Conservation (phyloP, 768 basidiomycete species). For the Lentinus tigrinus region DNA sequence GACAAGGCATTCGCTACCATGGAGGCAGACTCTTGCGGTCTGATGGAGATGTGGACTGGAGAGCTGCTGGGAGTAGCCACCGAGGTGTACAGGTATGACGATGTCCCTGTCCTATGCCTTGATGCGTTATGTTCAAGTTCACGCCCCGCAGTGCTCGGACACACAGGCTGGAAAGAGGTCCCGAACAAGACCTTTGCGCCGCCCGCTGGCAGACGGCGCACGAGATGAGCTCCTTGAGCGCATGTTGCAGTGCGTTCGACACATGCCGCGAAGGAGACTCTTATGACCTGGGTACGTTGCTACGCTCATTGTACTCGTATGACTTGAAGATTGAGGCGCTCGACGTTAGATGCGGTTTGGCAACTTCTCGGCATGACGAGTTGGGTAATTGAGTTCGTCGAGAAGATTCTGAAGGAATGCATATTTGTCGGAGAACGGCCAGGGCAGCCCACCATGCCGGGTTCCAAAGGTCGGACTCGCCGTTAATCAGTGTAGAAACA, state of each 20-base stretch:
- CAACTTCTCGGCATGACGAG: conserved; percentile 60
- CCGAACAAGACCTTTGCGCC: conserved; percentile 41
- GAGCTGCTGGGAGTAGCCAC: conserved; percentile 52
- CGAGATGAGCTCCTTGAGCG: conserved; percentile 62
- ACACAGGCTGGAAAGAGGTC: conserved; percentile 24
- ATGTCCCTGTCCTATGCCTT: conserved; percentile 1
- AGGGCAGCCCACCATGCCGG: neutral
- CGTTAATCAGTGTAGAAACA: neutral
- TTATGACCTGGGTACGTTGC: conserved; percentile 59
- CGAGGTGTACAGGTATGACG: conserved; percentile 36
- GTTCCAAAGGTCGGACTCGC: conserved; percentile 3
- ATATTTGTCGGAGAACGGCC: conserved; percentile 33
- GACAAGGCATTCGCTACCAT: conserved; percentile 45
- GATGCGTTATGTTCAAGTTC: neutral
- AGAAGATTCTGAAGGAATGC: conserved; percentile 58
- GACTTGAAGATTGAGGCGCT: neutral
- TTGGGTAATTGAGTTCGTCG: conserved; percentile 63
- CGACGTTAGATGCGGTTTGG: conserved; percentile 63
- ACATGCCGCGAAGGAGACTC: conserved; percentile 59
- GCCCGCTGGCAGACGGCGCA: conserved; percentile 61
- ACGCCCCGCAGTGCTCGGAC: conserved; percentile 32
- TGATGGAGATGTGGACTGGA: conserved; percentile 40
- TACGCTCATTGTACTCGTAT: neutral
- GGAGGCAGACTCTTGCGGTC: conserved; percentile 42
- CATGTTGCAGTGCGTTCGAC: conserved; percentile 63